Evolutionary conservation across 129 eudicot species (phyloP), one percentile per base, ranked within the genome.

Genomic region (Flaveria trinervia): DNA sequence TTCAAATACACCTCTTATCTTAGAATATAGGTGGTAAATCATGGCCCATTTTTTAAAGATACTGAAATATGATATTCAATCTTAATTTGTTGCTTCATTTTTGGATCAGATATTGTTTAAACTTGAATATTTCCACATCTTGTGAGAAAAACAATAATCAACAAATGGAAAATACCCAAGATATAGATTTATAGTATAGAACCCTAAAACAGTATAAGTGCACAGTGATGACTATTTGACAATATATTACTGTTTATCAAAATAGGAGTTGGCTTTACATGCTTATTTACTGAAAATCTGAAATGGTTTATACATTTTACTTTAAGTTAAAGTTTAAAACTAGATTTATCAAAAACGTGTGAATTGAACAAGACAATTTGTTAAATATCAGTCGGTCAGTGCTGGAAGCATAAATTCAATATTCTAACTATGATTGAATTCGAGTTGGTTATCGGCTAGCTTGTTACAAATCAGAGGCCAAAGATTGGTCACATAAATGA

Each of bases 361-460:
- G 10, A 57, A 74, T 59, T 22, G 56, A 73, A 20, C 78, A 73
- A 73, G 39, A 14, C 7, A 51, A 51, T 48, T 48, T 25, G 3
- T 52, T 49, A 14, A 51, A 51, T n/a, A n/a, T 49, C 16, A 2
- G 15, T 49, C 1, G 16, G 54, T 49, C 54, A 49, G 14, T 49
- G 54, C 14, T 49, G 16, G 54, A 49, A 49, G n/a, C 3, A 49
- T 15, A 49, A 17, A 49, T 49, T 49, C 54, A 52, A 52, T 52
- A 52, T 52, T 52, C 8, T 52, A 52, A 52, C 25, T 1, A 52
- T 52, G 60, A 52, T 52, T 52, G 22, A n/a, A 52, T n/a, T 52
- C 11, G 61, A 9, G 30, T 30, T 22, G 16, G 14, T 10, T 22
- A 13, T 13, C 45, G 8, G 36, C 25, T 49, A 48, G 17, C 23